phyloP scores from a whole-genome alignment of 805 yeast genomes.

The Vanderwaltozyma polyspora region DNA sequence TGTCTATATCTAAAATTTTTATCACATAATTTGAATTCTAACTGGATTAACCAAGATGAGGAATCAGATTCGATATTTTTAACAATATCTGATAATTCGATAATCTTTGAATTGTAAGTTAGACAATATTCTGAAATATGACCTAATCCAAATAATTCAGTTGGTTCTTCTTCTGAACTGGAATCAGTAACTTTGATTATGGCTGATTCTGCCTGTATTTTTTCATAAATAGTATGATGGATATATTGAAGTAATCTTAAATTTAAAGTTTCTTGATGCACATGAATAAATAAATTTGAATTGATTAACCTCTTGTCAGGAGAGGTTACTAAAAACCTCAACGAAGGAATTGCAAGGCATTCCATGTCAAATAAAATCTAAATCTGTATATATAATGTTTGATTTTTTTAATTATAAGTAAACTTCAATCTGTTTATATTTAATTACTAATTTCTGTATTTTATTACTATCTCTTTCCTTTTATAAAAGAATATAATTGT shows the following conservation, averaged over 20 bases:
- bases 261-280: constrained; percentile 13
- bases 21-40: constrained; percentile 8
- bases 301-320: constrained; percentile 1
- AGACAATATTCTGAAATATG: constrained; percentile 4
- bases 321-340: constrained; percentile 1
- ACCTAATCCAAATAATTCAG: constrained; percentile 3
- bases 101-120: background rate
- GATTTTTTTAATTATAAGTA: background rate
- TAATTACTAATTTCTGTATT: no score
- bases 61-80: background rate
- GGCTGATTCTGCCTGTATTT: background rate
- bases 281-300: constrained; percentile 12
- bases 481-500: no score
- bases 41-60: constrained; percentile 4
- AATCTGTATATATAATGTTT: no score
- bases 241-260: constrained; percentile 14
- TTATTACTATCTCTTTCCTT: no score
- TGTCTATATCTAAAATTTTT: constrained; percentile 3
- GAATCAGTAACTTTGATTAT: constrained; percentile 1
- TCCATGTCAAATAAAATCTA: background rate
- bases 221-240: constrained; percentile 7
- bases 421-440: background rate
- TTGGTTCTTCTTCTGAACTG: constrained; percentile 7
- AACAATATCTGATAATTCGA: background rate
- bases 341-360: background rate